Evolutionary conservation across 2,329 filamentous ascomycete genomes (phyloP).

Genomic region (Penicillium decumbens): DNA sequence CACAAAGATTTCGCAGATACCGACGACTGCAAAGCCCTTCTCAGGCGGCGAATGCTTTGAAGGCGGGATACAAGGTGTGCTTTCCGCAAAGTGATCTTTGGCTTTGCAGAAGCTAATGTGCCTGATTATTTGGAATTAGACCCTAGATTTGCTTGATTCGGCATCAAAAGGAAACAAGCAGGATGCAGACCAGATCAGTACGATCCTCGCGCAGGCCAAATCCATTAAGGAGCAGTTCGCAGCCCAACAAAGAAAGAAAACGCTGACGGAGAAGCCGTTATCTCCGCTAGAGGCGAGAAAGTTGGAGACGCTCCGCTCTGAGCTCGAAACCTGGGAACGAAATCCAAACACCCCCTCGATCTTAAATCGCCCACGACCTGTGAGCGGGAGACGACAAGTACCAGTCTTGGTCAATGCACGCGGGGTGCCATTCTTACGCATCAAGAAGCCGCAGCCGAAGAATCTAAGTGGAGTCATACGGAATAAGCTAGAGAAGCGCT

Average conservation of each 20-base stretch:
- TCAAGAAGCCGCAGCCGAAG: constrained; percentile 44
- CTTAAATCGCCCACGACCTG: constrained; percentile 33
- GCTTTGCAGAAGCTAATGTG: constrained; percentile 3
- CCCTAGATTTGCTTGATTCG: constrained; percentile 37
- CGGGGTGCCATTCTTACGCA: constrained; percentile 42
- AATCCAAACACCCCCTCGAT: constrained; percentile 35
- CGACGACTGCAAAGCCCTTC: constrained; percentile 38
- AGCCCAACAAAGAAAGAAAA: constrained; percentile 18
- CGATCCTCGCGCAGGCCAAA: constrained; percentile 26
- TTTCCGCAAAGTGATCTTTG: background rate
- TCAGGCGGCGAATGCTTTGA: constrained; percentile 36
- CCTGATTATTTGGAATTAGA: constrained; percentile 20
- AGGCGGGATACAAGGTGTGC: constrained; percentile 41
- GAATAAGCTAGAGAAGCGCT: constrained; percentile 33
- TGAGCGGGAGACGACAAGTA: constrained; percentile 38
- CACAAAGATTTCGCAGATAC: constrained; percentile 38
- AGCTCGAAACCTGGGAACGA: constrained; percentile 27
- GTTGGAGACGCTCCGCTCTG: constrained; percentile 22
- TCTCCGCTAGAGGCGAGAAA: constrained; percentile 23
- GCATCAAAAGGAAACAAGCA: constrained; percentile 28
- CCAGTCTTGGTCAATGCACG: constrained; percentile 42
- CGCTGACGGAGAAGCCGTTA: constrained; percentile 19
- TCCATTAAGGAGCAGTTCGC: constrained; percentile 20
- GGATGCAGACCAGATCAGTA: constrained; percentile 23
- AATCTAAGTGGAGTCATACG: constrained; percentile 37